Percentiles rank a stretch among this genome's conserved stretches.
phyloP scores from a whole-genome alignment of 2,329 filamentous ascomycete species.

The Apiospora kogelbergensis region DNA sequence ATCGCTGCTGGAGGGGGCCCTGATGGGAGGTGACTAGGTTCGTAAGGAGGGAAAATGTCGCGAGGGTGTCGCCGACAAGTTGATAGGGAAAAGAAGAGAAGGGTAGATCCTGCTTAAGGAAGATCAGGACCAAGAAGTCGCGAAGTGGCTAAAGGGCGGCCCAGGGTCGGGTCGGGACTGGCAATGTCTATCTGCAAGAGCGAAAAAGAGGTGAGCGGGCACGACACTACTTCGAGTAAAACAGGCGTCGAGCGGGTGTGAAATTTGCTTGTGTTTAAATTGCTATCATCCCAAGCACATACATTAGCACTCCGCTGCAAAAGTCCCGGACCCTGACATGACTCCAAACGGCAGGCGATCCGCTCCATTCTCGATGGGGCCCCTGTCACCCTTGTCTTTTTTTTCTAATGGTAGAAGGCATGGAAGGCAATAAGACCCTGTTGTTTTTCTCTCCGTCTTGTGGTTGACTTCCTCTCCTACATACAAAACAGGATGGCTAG shows the following conservation, averaged over 20 bases:
- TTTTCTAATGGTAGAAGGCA: background rate
- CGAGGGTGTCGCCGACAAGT: background rate
- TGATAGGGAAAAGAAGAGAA: background rate
- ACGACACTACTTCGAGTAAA: slow-evolving; percentile 5
- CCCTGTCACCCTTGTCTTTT: background rate
- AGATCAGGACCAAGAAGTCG: background rate
- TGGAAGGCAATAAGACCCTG: background rate
- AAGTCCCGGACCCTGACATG: slow-evolving; percentile 1
- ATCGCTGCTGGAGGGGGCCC: background rate
- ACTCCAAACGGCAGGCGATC: background rate
- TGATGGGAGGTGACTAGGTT: background rate
- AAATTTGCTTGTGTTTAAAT: slow-evolving; percentile 3
- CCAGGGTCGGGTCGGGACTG: background rate
- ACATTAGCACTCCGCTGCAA: slow-evolving; percentile 5
- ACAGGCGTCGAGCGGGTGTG: background rate
- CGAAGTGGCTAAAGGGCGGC: background rate
- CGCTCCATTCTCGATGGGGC: background rate
- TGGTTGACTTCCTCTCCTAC: too few relatives aligned
- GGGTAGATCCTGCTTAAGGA: slow-evolving; percentile 1
- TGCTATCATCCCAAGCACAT: background rate
- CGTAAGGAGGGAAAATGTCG: background rate
- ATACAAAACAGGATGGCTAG: too few relatives aligned
- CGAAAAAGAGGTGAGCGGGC: background rate
- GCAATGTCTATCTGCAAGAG: background rate
- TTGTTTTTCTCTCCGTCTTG: background rate